Evolutionary conservation across 768 basidiomycete species (phyloP).

Genomic region (Tylopilus sp.): DNA sequence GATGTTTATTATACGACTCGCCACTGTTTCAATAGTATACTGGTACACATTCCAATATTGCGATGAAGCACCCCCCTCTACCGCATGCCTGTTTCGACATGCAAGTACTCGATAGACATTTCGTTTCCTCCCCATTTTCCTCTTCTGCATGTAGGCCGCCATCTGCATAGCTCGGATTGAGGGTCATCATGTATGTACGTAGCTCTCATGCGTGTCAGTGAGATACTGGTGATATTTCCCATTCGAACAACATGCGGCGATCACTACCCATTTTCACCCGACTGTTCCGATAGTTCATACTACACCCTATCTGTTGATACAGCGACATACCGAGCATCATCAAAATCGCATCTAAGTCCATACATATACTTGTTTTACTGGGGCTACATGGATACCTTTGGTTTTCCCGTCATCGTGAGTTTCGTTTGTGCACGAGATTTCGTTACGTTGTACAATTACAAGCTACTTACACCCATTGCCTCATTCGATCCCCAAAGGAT

Average conservation of each 20-base stretch:
- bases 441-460: not conserved
- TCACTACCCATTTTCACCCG: not conserved
- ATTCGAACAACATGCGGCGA: not conserved
- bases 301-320: not conserved
- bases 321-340: not conserved
- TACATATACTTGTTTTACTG: not conserved
- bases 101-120: slow-evolving; percentile 1
- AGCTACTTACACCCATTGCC: not conserved
- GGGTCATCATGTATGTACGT: not conserved
- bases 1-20: slow-evolving; percentile 18
- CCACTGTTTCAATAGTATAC: slow-evolving; percentile 19
- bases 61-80: not conserved
- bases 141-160: no score
- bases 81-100: slow-evolving; percentile 2
- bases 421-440: not conserved
- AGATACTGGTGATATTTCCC: not conserved
- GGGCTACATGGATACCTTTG: no score
- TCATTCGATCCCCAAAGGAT: no score
- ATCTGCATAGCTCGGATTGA: not conserved
- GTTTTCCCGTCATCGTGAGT: not conserved
- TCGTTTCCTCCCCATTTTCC: not conserved
- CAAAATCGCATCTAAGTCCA: not conserved
- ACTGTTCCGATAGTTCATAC: not conserved
- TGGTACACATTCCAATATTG: slow-evolving; percentile 16
- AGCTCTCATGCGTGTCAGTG: not conserved